Conservation (phyloP, 495 filamentous ascomycete species). For the Neurospora sp. region DNA sequence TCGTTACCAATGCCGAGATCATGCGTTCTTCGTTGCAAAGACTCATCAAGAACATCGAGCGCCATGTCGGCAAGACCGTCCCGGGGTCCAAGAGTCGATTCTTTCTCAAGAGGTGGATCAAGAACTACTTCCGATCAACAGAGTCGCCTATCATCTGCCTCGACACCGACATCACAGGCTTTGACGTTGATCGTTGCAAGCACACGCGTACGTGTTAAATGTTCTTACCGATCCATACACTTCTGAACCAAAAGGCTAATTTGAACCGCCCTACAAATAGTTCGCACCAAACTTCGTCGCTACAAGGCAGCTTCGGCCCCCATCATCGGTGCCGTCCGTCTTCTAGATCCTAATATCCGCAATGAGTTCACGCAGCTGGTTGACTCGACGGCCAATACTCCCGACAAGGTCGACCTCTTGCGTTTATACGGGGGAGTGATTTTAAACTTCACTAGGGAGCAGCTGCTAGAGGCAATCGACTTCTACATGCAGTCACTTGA, state of each 20-base stretch:
- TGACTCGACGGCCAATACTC: not conserved
- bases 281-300: not conserved
- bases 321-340: not conserved
- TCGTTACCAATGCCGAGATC: not conserved
- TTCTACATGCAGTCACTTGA: not conserved
- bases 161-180: not conserved
- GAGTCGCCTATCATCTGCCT: not conserved
- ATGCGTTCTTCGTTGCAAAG: not conserved
- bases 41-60: not conserved
- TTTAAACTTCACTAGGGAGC: not conserved
- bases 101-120: not conserved
- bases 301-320: not conserved
- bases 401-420: not conserved
- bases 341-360: not conserved
- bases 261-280: not conserved
- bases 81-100: not conserved
- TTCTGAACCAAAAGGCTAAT: not conserved
- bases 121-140: not conserved
- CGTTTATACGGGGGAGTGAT: not conserved
- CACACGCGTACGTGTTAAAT: not conserved
- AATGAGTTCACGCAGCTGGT: not conserved
- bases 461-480: not conserved
- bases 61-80: not conserved
- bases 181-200: not conserved
- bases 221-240: not conserved